These are phyloP conservation scores for Fusarium nelsonii DNA, from an alignment of 2,329 filamentous ascomycete species.

Conservation along the genomic window DNA sequence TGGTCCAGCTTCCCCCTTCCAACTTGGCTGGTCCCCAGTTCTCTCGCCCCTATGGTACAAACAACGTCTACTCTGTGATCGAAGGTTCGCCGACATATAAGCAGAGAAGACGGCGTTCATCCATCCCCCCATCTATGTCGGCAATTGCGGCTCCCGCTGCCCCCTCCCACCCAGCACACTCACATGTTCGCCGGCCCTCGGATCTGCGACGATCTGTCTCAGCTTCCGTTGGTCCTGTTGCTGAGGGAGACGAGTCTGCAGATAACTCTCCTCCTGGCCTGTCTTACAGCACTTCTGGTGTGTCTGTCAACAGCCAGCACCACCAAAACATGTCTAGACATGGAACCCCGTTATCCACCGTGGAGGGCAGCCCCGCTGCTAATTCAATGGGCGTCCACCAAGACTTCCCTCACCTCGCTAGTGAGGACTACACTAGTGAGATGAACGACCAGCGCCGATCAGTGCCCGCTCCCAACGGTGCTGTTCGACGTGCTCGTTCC, in stretches of 20 bases:
- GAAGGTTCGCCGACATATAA: slow-evolving; percentile 99
- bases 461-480: slow-evolving; percentile 78
- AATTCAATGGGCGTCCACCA: slow-evolving; percentile 79
- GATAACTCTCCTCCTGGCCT: slow-evolving; percentile 84
- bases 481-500: slow-evolving; percentile 89
- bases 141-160: slow-evolving; percentile 76
- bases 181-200: slow-evolving; percentile 85
- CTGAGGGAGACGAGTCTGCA: slow-evolving; percentile 82
- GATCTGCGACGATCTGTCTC: slow-evolving; percentile 94
- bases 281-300: slow-evolving; percentile 76
- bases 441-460: slow-evolving; percentile 69
- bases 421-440: slow-evolving; percentile 72
- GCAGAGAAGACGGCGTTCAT: slow-evolving; percentile 92
- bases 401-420: slow-evolving; percentile 73
- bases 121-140: slow-evolving; percentile 83
- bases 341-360: slow-evolving; percentile 86
- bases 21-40: slow-evolving; percentile 86
- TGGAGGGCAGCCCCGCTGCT: slow-evolving; percentile 84
- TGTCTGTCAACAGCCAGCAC: slow-evolving; percentile 73
- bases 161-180: slow-evolving; percentile 73
- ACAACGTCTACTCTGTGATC: slow-evolving; percentile 94
- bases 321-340: slow-evolving; percentile 90
- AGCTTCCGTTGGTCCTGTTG: slow-evolving; percentile 83
- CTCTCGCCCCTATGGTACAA: slow-evolving; percentile 76
- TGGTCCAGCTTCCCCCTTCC: slow-evolving; percentile 91